phyloP scores from a whole-genome alignment of 441 rosid species.

The Erysimum cheiri region DNA sequence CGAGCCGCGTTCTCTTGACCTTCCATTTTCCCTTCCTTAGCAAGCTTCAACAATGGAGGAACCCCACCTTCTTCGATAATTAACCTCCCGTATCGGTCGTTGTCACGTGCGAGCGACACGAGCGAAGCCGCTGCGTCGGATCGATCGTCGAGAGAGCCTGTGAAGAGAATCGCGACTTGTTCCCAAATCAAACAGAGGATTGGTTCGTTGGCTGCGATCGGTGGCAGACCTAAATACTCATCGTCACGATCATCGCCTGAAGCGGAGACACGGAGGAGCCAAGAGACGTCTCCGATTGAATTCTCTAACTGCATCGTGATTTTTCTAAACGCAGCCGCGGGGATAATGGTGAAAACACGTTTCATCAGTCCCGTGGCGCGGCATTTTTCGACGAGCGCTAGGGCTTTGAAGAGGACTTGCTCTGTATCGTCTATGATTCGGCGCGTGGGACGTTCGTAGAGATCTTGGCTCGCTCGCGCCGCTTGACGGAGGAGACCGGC shows the following conservation, averaged over 20 bases:
- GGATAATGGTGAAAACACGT: slow-evolving; percentile 71
- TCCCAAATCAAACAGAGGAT: slow-evolving; percentile 80
- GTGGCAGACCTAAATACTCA: slow-evolving; percentile 69
- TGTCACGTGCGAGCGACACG: slow-evolving; percentile 72
- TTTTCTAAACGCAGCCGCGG: slow-evolving; percentile 71
- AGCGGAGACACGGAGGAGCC: slow-evolving; percentile 73
- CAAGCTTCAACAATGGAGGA: slow-evolving; percentile 61
- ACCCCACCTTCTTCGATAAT: slow-evolving; percentile 78
- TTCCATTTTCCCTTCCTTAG: slow-evolving; percentile 68
- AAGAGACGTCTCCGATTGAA: slow-evolving; percentile 71
- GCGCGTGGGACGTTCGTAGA: slow-evolving; percentile 77
- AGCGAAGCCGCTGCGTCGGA: slow-evolving; percentile 71
- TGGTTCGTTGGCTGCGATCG: slow-evolving; percentile 79
- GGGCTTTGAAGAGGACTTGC: slow-evolving; percentile 74
- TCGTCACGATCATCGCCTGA: slow-evolving; percentile 62
- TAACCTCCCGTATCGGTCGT: slow-evolving; percentile 66
- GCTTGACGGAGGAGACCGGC: slow-evolving; percentile 71
- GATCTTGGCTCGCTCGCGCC: slow-evolving; percentile 67
- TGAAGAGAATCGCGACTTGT: slow-evolving; percentile 65
- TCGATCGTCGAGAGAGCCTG: slow-evolving; percentile 62
- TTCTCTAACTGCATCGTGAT: slow-evolving; percentile 65
- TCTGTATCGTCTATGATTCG: slow-evolving; percentile 72
- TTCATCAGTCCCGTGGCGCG: slow-evolving; percentile 63
- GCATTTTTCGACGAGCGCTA: slow-evolving; percentile 61
- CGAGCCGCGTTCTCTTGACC: slow-evolving; percentile 76